Base-by-base conservation (phyloP, 1,284 basidiomycete species). In the Melampsora medusae region DNA sequence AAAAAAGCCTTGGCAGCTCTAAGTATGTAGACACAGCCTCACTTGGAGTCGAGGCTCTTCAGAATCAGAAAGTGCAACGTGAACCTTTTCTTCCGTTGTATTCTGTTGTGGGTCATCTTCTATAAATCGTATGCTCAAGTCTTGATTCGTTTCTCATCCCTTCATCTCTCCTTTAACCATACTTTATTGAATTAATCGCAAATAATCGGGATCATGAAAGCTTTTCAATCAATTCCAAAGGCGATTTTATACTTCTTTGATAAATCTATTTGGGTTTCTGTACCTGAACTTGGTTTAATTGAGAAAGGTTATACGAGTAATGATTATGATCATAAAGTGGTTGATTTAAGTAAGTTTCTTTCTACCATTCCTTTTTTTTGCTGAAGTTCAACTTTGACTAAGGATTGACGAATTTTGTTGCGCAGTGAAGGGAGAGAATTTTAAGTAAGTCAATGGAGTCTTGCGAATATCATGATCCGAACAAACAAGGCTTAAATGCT, bases 261-360 rank as follows among this genome's bases (percentile, higher is more conserved):
- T 22, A 28, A 28, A n/a, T 56, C 53, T 22, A n/a, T 56, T 22
- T 56, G 53, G 53, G 53, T 28, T 22, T 56, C 53, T 9, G 53
- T 56, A n/a, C 53, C 53, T 56, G n/a, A 56, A 56, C 53, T 56
- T 56, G 53, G 53, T 12, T 56, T 56, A 14, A 56, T 56, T 56
- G 53, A 56, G 14, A 56, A 56, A 56, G 53, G 53, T 28, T 56
- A 56, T 56, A 56, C 53, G 16, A 56, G n/a, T n/a, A 4, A 56
- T 1, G n/a, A 56, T n/a, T 56, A 56, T 56, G 28, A 56, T 56
- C 53, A 22, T 28, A 56, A 28, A 56, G 28, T 28, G 9, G 19
- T 56, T 28, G 28, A 56, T 56, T 28, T 56, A 56, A 22, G 53
- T 56, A 14, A 42, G 42, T 56, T 9, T 22, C 7, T 56, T 56